phyloP scores from a whole-genome alignment of 1,284 basidiomycete species.

The Rhodotorula sp. region DNA sequence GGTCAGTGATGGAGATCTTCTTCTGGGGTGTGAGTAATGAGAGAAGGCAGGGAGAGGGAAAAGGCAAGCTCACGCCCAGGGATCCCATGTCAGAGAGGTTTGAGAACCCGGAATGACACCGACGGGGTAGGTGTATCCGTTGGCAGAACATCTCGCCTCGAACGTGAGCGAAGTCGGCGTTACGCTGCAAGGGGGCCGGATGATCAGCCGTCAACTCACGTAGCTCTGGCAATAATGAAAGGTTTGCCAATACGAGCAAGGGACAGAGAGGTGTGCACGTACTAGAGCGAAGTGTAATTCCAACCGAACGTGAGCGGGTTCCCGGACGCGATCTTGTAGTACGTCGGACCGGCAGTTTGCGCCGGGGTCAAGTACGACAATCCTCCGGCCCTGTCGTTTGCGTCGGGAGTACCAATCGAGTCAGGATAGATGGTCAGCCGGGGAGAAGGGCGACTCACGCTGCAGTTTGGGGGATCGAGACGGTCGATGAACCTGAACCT shows the following conservation, averaged over 20 bases:
- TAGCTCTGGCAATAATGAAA: neutral
- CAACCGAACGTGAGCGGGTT: slow-evolving; percentile 84
- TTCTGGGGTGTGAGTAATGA: neutral
- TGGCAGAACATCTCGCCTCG: slow-evolving; percentile 69
- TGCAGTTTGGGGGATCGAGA: slow-evolving; percentile 28
- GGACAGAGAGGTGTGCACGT: neutral
- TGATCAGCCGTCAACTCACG: neutral
- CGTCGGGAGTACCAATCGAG: neutral
- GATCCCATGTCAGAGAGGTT: slow-evolving; percentile 74
- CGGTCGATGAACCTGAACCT: neutral
- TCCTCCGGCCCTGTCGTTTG: slow-evolving; percentile 55
- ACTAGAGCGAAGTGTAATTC: slow-evolving; percentile 73
- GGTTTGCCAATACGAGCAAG: too few relatives aligned
- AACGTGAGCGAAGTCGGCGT: slow-evolving; percentile 73
- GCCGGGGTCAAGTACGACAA: slow-evolving; percentile 75
- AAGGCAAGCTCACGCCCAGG: slow-evolving; percentile 54
- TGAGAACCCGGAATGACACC: slow-evolving; percentile 71
- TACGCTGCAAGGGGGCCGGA: slow-evolving; percentile 43
- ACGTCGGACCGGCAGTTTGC: slow-evolving; percentile 67
- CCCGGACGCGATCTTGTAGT: slow-evolving; percentile 73
- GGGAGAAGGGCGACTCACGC: slow-evolving; percentile 11
- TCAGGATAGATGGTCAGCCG: neutral
- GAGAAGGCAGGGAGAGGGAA: neutral
- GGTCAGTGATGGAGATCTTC: neutral
- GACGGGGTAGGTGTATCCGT: slow-evolving; percentile 82